Conservation (phyloP, 1,284 basidiomycete genomes). For the Apiotrichum sp. region DNA sequence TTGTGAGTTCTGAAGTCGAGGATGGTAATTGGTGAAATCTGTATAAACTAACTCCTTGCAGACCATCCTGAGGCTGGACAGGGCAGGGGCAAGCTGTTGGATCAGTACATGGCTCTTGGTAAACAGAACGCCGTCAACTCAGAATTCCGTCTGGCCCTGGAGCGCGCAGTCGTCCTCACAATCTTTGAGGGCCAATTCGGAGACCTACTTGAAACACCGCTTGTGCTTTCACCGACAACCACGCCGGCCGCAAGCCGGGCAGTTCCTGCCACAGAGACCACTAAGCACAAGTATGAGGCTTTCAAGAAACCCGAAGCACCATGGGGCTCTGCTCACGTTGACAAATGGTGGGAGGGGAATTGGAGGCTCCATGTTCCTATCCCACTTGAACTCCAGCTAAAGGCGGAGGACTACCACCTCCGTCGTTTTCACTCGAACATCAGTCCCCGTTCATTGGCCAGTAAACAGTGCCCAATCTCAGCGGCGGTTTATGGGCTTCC, state of each 20-base stretch:
- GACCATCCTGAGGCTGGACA: slow-evolving; percentile 2
- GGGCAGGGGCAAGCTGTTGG: neutral
- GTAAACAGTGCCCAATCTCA: no score
- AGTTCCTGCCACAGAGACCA: neutral
- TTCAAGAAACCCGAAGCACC: neutral
- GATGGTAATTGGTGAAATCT: no score
- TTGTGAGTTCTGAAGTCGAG: slow-evolving; percentile 14
- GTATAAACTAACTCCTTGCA: neutral
- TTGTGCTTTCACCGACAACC: neutral
- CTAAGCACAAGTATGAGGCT: neutral
- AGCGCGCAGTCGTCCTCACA: neutral
- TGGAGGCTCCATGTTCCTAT: neutral
- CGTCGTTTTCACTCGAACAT: neutral
- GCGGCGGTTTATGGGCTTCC: no score
- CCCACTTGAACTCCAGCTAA: neutral
- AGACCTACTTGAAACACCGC: neutral
- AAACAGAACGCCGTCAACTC: neutral
- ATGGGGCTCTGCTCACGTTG: neutral
- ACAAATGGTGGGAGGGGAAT: slow-evolving; percentile 1
- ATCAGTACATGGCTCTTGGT: neutral
- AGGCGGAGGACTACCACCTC: neutral
- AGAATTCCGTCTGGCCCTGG: neutral
- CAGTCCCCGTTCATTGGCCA: no score
- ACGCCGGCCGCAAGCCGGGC: no score
- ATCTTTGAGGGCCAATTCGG: slow-evolving; percentile 3